These are phyloP conservation scores for Aspergillus quadricinctus DNA, from an alignment of 2,329 filamentous ascomycete species.

Conservation along the genomic window DNA sequence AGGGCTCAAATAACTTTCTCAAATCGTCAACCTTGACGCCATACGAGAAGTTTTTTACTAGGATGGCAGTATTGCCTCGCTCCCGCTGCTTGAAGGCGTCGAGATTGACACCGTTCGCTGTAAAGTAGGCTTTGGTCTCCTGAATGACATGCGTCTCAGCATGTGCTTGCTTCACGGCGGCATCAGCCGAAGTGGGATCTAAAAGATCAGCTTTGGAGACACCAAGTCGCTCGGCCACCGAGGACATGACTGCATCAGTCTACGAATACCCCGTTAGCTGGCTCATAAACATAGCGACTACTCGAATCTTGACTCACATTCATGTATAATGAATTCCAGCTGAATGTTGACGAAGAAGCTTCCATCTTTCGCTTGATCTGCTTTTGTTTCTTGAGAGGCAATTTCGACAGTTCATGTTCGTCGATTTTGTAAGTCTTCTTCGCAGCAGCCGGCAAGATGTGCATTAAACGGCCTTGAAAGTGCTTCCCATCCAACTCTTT, in stretches of 20 bases:
- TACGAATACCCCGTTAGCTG: conserved; percentile 24
- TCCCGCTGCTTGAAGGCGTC: conserved; percentile 83
- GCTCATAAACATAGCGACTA: neutral
- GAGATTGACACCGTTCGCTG: conserved; percentile 80
- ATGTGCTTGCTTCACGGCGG: conserved; percentile 92
- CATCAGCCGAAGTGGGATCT: conserved; percentile 92
- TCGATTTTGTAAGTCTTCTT: conserved; percentile 80
- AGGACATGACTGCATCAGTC: conserved; percentile 83
- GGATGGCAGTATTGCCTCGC: conserved; percentile 78
- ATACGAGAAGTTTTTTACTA: conserved; percentile 93
- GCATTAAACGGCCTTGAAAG: conserved; percentile 88
- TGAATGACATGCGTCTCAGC: conserved; percentile 95
- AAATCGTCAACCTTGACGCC: conserved; percentile 76
- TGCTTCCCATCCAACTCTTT: conserved; percentile 73
- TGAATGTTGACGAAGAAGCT: conserved; percentile 74
- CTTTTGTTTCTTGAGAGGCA: conserved; percentile 92
- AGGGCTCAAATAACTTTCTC: conserved; percentile 75
- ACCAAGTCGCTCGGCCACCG: conserved; percentile 78
- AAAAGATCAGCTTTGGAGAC: conserved; percentile 87
- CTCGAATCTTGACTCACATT: conserved; percentile 54
- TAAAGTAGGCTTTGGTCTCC: conserved; percentile 91
- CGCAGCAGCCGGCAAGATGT: conserved; percentile 78
- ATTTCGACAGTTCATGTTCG: conserved; percentile 82
- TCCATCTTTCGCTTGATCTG: conserved; percentile 81
- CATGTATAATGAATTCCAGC: conserved; percentile 99